Base-by-base conservation (phyloP, 2,329 filamentous ascomycete genomes). In the Dendryphion nanum region DNA sequence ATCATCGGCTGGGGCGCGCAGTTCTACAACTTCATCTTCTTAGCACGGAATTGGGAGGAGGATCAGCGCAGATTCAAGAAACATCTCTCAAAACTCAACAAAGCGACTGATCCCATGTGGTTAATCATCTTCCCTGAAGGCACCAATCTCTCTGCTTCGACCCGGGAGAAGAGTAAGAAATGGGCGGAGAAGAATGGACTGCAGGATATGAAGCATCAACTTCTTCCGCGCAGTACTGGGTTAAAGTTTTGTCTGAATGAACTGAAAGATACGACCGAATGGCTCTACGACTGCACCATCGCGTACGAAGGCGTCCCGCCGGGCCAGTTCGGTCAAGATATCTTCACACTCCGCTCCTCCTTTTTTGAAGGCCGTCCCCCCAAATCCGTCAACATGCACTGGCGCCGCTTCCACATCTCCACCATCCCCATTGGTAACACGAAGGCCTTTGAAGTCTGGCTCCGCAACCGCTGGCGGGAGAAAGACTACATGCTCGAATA, bases 321-420 rank as follows among this genome's bases (percentile, higher is more conserved):
- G 1, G 72, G 71, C 26, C 78, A 85, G 53, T 96, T 84, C 51
- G 90, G 91, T n/a, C 90, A 97, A 61, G 82, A 94, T 33, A 85
- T 87, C 55, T 97, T 94, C 66, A 90, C 87, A 0, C 74, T 98
- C 4, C 79, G 81, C 3, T 89, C 89, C 33, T 94, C 89, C 4
- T 95, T 93, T 61, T 83, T 96, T 46, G 81, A 93, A 63, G 90
- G 93, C 10, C 81, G 87, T 1, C 85, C 90, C 1, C 93, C 91
- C 2, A 95, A 90, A 63, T 95, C 89, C 2, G 90, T 97, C 56
- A 97, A 96, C 67, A 90, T 97, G 73, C 86, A 95, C 68, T 98
- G 91, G 89, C 82, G 93, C 37, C 82, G 89, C 7, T 96, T 95
- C 67, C 78, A 79, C 21, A 63, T 96, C 12, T 77, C 78, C 16